phyloP scores from a whole-genome alignment of 192 early-diverging fungal species.

The Cetraspora pellucida region DNA sequence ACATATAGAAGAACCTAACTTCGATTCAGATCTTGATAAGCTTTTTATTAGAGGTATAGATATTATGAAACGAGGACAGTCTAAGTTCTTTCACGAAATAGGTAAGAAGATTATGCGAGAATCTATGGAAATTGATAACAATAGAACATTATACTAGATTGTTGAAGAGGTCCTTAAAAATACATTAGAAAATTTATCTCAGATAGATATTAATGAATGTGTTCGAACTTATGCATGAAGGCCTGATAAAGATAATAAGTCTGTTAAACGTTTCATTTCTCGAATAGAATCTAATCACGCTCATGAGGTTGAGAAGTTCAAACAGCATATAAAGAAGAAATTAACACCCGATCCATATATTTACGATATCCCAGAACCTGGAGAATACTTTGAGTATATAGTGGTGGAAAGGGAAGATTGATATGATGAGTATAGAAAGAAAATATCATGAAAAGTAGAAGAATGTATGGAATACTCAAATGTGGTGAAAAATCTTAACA shows the following conservation, averaged over 20 bases:
- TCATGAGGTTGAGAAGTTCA: neutral
- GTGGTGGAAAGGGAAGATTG: neutral
- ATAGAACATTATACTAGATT: neutral
- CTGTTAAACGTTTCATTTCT: neutral
- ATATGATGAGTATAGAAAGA: conserved; percentile 1
- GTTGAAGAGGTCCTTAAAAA: conserved; percentile 10
- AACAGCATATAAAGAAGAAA: conserved; percentile 17
- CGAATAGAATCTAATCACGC: conserved; percentile 1
- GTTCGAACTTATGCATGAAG: neutral
- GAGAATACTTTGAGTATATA: conserved; percentile 6
- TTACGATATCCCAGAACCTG: conserved; percentile 8
- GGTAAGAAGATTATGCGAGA: neutral
- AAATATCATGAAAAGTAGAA: conserved; percentile 7
- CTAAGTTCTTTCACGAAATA: neutral
- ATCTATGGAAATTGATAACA: neutral
- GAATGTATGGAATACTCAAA: conserved; percentile 16
- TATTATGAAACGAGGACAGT: conserved; percentile 3
- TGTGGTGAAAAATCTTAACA: conserved; percentile 26
- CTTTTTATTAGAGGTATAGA: conserved; percentile 13
- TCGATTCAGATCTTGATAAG: neutral
- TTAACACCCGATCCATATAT: neutral
- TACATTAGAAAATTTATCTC: neutral
- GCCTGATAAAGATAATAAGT: neutral
- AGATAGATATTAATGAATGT: neutral
- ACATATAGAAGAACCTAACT: neutral